A percentile compares a stretch with the other conserved stretches of the same genome.
phyloP scores from a whole-genome alignment of 805 yeast genomes.

The Hanseniaspora thailandica region DNA sequence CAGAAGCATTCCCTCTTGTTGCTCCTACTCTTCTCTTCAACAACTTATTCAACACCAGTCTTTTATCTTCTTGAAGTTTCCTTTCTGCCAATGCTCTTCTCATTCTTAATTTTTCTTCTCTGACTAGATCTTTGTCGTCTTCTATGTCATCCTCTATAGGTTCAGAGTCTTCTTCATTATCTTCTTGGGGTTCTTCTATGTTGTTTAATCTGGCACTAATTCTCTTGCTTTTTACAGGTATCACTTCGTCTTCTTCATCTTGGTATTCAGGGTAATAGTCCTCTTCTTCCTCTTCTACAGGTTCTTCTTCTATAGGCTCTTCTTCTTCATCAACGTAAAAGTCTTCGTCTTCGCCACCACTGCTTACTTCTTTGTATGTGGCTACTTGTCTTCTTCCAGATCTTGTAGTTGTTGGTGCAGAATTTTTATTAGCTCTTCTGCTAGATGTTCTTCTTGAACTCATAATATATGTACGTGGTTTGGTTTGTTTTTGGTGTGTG shows the following conservation, averaged over 20 bases:
- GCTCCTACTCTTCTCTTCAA: slow-evolving; percentile 74
- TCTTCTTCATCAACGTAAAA: slow-evolving; percentile 19
- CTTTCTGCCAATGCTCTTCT: slow-evolving; percentile 74
- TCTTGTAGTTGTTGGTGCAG: not conserved
- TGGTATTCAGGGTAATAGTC: slow-evolving; percentile 11
- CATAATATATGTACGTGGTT: not conserved
- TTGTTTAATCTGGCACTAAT: not conserved
- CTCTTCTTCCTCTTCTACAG: slow-evolving; percentile 18
- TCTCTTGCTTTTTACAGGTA: not conserved
- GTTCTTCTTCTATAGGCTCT: slow-evolving; percentile 22
- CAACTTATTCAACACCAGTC: slow-evolving; percentile 78
- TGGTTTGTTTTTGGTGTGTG: not conserved
- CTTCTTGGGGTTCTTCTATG: not conserved
- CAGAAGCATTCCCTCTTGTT: slow-evolving; percentile 30
- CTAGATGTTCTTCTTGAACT: not conserved
- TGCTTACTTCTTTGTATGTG: slow-evolving; percentile 10
- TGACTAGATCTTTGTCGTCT: slow-evolving; percentile 21
- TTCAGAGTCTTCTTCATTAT: not conserved
- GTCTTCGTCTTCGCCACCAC: slow-evolving; percentile 11
- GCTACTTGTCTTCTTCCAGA: not conserved
- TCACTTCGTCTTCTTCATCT: slow-evolving; percentile 13
- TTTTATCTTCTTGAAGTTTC: slow-evolving; percentile 81
- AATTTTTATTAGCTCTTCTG: not conserved
- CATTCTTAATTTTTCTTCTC: slow-evolving; percentile 80
- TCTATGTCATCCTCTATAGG: slow-evolving; percentile 3